Base-by-base conservation (phyloP, 2,329 filamentous ascomycete genomes). In the Pseudogymnoascus sp. region DNA sequence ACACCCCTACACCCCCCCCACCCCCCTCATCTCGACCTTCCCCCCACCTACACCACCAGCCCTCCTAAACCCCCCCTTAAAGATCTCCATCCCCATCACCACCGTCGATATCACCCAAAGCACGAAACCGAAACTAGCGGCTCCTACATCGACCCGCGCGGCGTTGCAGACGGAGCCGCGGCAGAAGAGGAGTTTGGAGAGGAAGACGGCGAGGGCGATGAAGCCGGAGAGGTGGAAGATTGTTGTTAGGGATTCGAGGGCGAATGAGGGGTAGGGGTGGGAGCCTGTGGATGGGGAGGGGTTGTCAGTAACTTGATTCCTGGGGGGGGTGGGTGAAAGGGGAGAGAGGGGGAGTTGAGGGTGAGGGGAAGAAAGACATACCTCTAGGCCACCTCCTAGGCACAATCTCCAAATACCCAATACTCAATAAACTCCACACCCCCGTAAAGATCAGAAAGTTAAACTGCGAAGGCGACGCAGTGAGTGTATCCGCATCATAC, bases 191-290 rank as follows among this genome's bases (percentile, higher is more conserved):
- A 87, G 76, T 62, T 76, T 76, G 71, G 78, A 76, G 67, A 87
- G 79, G 75, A 85, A 86, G 67, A 82, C 79, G 48, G 82, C 77
- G 19, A 86, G 78, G 8, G 82, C 82, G 69, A 85, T 78, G 75
- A 86, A 86, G 64, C 83, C 84, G 19, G 79, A 77, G 72, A 87
- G 83, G 75, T 84, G 85, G 71, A 86, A 81, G 64, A 85, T 67
- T 4, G 79, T 75, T 72, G 85, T 86, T 69, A 78, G 63, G 36
- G 76, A 70, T 68, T 86, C 84, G 65, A 85, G 67, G 25, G 73
- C 77, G 36, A 86, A 71, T 45, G 79, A 76, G 10, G 75, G 77
- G 67, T 79, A 81, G 31, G 82, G 79, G 71, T 83, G 79, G 36
- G 79, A 79, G 41, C 76, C 77, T 8, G 25, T 5, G 25, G 6